Conservation (phyloP, 108 stramenopile genomes). For the Pseudonitzschia delicatissima region DNA sequence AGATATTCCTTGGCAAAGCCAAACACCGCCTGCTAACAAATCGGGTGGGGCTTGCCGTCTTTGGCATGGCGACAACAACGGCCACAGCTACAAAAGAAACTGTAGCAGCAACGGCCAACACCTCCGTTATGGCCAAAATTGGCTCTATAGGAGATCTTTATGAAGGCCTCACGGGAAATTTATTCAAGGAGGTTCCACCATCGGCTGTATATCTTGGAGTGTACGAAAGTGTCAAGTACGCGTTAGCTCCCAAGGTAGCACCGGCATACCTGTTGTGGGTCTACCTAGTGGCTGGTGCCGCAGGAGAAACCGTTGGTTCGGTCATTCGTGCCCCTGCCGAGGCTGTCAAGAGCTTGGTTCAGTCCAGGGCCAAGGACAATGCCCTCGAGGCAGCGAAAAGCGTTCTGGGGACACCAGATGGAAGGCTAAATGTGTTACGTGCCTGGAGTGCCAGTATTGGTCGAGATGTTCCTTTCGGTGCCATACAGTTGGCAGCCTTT, state of each 20-base stretch:
- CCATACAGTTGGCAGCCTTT: slow-evolving; percentile 41
- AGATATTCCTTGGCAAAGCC: not conserved
- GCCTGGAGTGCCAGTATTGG: slow-evolving; percentile 26
- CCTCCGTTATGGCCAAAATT: not conserved
- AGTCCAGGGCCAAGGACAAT: slow-evolving; percentile 22
- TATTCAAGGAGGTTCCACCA: slow-evolving; percentile 44
- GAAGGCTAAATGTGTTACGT: slow-evolving; percentile 19
- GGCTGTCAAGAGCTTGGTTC: slow-evolving; percentile 32
- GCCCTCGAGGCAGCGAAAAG: slow-evolving; percentile 9
- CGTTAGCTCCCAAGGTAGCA: slow-evolving; percentile 2
- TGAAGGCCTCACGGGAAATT: slow-evolving; percentile 19
- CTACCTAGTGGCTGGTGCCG: slow-evolving; percentile 37
- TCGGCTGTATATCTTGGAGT: slow-evolving; percentile 41
- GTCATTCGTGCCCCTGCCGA: slow-evolving; percentile 41
- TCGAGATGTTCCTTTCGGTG: slow-evolving; percentile 41
- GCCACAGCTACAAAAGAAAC: not conserved
- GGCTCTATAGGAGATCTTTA: slow-evolving; percentile 8
- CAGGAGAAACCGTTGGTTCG: slow-evolving; percentile 31
- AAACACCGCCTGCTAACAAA: not conserved
- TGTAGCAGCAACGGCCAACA: not conserved
- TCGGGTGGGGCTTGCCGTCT: not conserved
- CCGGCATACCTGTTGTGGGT: slow-evolving; percentile 20
- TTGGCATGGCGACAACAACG: not conserved
- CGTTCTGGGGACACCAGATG: slow-evolving; percentile 7
- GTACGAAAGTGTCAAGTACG: slow-evolving; percentile 34